A percentile compares a stretch with the other conserved stretches of the same genome.
These are phyloP conservation scores for Erodium chrysanthum DNA, from an alignment of 441 rosid genomes.

Conservation along the genomic window DNA sequence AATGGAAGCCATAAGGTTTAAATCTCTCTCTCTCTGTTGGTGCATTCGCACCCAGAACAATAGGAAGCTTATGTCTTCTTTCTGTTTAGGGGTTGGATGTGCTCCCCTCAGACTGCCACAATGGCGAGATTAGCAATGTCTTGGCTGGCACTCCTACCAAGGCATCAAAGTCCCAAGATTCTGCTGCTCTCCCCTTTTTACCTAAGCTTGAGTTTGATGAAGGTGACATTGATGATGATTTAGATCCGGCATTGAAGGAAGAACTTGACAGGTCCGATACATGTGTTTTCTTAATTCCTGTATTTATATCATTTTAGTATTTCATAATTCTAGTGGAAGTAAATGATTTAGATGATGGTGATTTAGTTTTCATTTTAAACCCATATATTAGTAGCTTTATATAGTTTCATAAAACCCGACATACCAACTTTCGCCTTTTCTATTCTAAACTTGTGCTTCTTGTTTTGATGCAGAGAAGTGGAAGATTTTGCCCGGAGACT, in stretches of 20 bases:
- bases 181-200: conserved; percentile 20
- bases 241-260: conserved; percentile 40
- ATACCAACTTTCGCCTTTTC: background rate
- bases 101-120: background rate
- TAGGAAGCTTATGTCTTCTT: background rate
- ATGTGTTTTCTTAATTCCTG: background rate
- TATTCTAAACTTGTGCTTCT: background rate
- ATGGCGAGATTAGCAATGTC: conserved; percentile 17
- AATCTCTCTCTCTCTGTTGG: background rate
- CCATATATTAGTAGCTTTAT: background rate
- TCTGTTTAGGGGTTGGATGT: conserved; percentile 21
- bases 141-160: conserved; percentile 14
- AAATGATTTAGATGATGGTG: no score
- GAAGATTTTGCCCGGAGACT: conserved; percentile 60
- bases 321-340: no score
- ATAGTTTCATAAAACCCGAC: background rate
- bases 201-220: conserved; percentile 34
- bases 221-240: conserved; percentile 32
- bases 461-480: conserved; percentile 36
- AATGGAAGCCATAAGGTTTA: conserved; percentile 5
- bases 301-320: background rate
- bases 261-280: conserved; percentile 32
- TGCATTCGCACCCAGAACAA: background rate
- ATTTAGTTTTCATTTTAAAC: no score
- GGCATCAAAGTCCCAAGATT: conserved; percentile 27